phyloP scores from a whole-genome alignment of 2,329 filamentous ascomycete species.

The Magnaporthales sp. region DNA sequence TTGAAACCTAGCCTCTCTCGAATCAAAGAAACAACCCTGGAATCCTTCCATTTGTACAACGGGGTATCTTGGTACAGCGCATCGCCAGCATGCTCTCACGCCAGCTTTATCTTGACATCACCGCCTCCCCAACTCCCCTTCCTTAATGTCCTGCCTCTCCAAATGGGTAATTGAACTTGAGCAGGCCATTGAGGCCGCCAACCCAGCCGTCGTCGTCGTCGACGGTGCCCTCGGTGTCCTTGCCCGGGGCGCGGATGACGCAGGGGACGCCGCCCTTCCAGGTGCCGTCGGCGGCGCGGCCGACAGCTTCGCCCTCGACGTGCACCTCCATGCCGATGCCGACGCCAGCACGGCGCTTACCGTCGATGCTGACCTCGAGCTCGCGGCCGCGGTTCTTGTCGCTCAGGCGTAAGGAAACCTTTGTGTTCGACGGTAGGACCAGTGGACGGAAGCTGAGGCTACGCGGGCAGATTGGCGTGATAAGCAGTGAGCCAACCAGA shows the following conservation, averaged over 20 bases:
- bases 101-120: too few relatives aligned
- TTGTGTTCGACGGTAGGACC: slow-evolving; percentile 78
- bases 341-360: slow-evolving; percentile 59
- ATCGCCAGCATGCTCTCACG: background rate
- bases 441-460: slow-evolving; percentile 88
- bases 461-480: slow-evolving; percentile 90
- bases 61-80: background rate
- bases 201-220: slow-evolving; percentile 91
- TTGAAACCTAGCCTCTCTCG: background rate
- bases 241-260: slow-evolving; percentile 59
- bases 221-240: slow-evolving; percentile 28
- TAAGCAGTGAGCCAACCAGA: slow-evolving; percentile 74
- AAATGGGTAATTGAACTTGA: slow-evolving; percentile 98
- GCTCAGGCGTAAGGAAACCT: slow-evolving; percentile 73
- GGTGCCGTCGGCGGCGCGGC: slow-evolving; percentile 28
- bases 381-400: slow-evolving; percentile 69
- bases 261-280: slow-evolving; percentile 82
- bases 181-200: slow-evolving; percentile 78
- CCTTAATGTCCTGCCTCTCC: slow-evolving; percentile 45
- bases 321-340: slow-evolving; percentile 74
- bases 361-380: slow-evolving; percentile 73
- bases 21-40: background rate
- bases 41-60: background rate
- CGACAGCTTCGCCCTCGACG: slow-evolving; percentile 78
- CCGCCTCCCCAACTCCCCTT: background rate